These are phyloP conservation scores for Fallopia convolvulus DNA, from an alignment of 148 eudicot species.

Conservation along the genomic window DNA sequence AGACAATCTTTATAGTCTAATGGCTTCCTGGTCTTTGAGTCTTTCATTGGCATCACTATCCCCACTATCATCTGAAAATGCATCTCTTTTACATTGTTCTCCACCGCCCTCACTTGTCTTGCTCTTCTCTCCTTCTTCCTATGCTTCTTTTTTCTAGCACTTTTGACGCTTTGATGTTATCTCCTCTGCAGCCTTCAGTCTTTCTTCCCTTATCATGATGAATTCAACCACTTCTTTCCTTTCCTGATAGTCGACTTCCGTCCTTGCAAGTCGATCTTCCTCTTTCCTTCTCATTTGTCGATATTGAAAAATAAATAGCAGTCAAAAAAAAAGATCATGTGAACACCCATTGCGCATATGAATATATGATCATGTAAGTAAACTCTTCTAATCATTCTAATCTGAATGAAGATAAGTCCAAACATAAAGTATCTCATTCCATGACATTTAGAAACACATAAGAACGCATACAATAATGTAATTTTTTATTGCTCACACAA, in stretches of 20 bases:
- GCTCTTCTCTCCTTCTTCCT: conserved; percentile 54
- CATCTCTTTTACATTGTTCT: conserved; percentile 32
- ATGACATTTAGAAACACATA: too few relatives aligned
- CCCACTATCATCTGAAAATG: conserved; percentile 42
- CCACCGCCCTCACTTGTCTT: conserved; percentile 27
- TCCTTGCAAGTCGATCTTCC: conserved; percentile 85
- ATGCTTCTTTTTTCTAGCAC: conserved; percentile 81
- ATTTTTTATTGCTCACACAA: too few relatives aligned
- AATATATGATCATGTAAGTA: not conserved
- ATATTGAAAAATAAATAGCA: conserved; percentile 39
- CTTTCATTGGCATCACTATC: conserved; percentile 40
- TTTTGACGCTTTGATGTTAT: conserved; percentile 80
- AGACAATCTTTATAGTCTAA: conserved; percentile 1
- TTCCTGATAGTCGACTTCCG: conserved; percentile 74
- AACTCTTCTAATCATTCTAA: too few relatives aligned
- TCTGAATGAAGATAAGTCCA: too few relatives aligned
- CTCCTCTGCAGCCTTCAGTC: conserved; percentile 81
- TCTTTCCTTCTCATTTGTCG: conserved; percentile 97
- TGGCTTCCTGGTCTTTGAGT: conserved; percentile 18
- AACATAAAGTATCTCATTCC: too few relatives aligned
- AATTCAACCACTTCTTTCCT: conserved; percentile 80
- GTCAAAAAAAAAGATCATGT: not conserved
- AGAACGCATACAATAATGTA: too few relatives aligned
- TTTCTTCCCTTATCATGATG: conserved; percentile 62
- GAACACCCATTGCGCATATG: not conserved